Conservation (phyloP, 176 grass and related monocot species). For the Lolium rigidum region DNA sequence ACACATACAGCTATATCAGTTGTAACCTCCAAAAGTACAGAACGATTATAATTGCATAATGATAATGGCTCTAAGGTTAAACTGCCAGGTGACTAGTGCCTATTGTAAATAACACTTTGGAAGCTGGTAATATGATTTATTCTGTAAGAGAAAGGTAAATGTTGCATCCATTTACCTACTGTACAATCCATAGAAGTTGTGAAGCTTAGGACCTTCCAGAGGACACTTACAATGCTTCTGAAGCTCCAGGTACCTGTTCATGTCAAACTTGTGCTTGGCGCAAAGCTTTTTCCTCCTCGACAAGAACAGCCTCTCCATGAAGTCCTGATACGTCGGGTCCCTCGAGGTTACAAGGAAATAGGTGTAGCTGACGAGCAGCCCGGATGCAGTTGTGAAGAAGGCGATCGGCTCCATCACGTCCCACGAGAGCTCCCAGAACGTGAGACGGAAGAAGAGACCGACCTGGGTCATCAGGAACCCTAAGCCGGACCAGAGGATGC, state of each 20-base stretch:
- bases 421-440: slow-evolving; percentile 75
- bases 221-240: slow-evolving; percentile 58
- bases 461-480: slow-evolving; percentile 50
- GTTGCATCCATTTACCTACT: background rate
- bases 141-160: background rate
- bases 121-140: background rate
- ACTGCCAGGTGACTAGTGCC: background rate
- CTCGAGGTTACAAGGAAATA: slow-evolving; percentile 75
- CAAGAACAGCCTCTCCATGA: slow-evolving; percentile 61
- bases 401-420: slow-evolving; percentile 74
- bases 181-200: slow-evolving; percentile 32
- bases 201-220: slow-evolving; percentile 45
- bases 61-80: background rate
- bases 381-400: slow-evolving; percentile 54
- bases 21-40: background rate
- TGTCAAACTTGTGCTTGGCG: slow-evolving; percentile 46
- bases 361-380: slow-evolving; percentile 56
- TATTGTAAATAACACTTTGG: background rate
- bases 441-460: slow-evolving; percentile 62
- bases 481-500: slow-evolving; percentile 67
- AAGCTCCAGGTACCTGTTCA: slow-evolving; percentile 60
- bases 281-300: slow-evolving; percentile 59
- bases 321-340: slow-evolving; percentile 61
- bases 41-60: background rate
- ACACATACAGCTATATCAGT: background rate